These are phyloP conservation scores for Leptoxyphium fumago DNA, from an alignment of 2,329 filamentous ascomycete genomes.

Conservation along the genomic window DNA sequence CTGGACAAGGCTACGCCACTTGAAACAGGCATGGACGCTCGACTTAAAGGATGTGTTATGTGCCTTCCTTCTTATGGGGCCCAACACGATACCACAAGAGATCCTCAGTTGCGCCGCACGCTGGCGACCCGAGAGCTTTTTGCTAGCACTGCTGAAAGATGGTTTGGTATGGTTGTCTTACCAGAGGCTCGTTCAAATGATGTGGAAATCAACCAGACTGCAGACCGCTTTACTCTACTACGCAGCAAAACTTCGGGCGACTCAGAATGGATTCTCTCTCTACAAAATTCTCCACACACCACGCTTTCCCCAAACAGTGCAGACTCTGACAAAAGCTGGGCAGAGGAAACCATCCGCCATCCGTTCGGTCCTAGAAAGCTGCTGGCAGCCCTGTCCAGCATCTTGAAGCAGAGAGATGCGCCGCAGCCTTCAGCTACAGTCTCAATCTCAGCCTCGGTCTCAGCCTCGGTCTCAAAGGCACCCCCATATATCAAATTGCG, in stretches of 20 bases:
- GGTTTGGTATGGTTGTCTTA: neutral
- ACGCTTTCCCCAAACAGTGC: neutral
- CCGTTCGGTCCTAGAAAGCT: neutral
- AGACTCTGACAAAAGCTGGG: neutral
- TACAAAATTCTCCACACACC: neutral
- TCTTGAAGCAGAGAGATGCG: neutral
- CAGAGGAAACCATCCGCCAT: neutral
- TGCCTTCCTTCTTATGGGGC: slow-evolving; percentile 2
- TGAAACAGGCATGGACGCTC: slow-evolving; percentile 1
- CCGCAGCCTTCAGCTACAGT: neutral
- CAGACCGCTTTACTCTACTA: neutral
- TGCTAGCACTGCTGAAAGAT: neutral
- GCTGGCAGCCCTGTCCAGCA: neutral
- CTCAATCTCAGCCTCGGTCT: neutral
- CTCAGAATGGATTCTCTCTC: neutral
- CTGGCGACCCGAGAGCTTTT: neutral
- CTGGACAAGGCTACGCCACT: slow-evolving; percentile 5
- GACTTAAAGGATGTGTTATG: neutral
- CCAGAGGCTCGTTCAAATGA: neutral
- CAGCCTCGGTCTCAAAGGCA: slow-evolving; percentile 1
- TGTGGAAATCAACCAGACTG: neutral
- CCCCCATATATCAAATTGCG: slow-evolving; percentile 4
- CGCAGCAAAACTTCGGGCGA: neutral
- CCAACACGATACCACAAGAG: slow-evolving; percentile 1
- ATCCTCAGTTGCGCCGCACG: neutral